These are phyloP conservation scores for Heritiera fomes DNA, from an alignment of 345 rosid genomes.

Conservation along the genomic window DNA sequence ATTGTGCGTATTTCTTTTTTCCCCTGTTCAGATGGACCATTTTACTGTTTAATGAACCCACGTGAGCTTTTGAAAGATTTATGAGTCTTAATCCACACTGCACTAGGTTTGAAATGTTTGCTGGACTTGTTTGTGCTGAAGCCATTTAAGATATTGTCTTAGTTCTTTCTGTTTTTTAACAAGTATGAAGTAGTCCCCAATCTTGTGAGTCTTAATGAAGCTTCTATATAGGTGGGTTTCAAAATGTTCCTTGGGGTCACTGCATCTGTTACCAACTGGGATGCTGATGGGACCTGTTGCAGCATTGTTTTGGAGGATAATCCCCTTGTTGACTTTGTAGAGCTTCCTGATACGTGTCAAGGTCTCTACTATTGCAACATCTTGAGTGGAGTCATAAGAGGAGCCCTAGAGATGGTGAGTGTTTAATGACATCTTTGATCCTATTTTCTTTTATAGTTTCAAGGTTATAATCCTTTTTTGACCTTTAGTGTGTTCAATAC, in stretches of 20 bases:
- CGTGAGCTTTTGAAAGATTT: background rate
- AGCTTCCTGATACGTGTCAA: constrained; percentile 92
- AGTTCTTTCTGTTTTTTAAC: background rate
- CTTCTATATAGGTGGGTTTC: constrained; percentile 67
- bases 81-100: background rate
- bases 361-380: constrained; percentile 90
- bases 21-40: background rate
- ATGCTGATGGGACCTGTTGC: constrained; percentile 84
- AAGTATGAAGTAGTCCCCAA: background rate
- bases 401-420: constrained; percentile 92
- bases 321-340: constrained; percentile 91
- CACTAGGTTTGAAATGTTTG: background rate
- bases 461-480: background rate
- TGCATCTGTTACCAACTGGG: constrained; percentile 85
- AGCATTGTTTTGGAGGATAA: constrained; percentile 83
- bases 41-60: background rate
- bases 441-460: background rate
- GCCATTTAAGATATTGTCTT: background rate
- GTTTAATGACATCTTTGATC: background rate
- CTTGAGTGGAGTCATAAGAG: constrained; percentile 85
- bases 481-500: background rate
- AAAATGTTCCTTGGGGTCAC: constrained; percentile 94
- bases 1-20: background rate
- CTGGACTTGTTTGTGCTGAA: constrained; percentile 4
- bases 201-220: constrained; percentile 6